phyloP scores from a whole-genome alignment of 2,329 filamentous ascomycete genomes.

The Sordariomycetes sp. region DNA sequence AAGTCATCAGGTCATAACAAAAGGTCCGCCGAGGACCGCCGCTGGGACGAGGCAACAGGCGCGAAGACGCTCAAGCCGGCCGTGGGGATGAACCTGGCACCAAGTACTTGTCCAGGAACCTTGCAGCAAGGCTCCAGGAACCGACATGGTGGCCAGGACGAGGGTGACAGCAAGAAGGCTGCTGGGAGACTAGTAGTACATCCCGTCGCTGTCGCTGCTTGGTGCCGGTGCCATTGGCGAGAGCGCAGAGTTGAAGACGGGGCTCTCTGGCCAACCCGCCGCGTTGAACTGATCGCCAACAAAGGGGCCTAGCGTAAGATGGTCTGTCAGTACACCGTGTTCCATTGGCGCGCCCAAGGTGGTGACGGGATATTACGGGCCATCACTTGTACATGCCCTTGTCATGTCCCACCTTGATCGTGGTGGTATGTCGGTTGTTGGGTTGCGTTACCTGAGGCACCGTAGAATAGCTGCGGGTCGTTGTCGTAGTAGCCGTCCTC shows the following conservation, averaged over 20 bases:
- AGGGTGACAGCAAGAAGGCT: background rate
- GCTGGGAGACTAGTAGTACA: background rate
- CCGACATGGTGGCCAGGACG: background rate
- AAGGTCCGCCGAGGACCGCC: background rate
- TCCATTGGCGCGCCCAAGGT: background rate
- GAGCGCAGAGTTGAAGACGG: background rate
- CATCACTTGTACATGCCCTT: conserved; percentile 3
- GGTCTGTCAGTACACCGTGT: background rate
- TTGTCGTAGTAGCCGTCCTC: conserved; percentile 5
- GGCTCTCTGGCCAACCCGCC: conserved; percentile 2
- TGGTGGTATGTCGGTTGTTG: background rate
- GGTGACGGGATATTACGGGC: background rate
- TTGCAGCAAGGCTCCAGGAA: background rate
- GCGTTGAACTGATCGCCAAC: conserved; percentile 1
- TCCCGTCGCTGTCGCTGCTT: background rate
- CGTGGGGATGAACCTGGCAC: background rate
- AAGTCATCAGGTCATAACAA: background rate
- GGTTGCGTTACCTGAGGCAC: conserved; percentile 3
- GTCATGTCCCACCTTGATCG: conserved; percentile 5
- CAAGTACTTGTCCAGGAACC: background rate
- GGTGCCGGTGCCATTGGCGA: background rate
- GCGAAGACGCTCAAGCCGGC: background rate
- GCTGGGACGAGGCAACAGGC: background rate
- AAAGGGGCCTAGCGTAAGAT: background rate
- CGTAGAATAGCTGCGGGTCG: conserved; percentile 3